phyloP scores from a whole-genome alignment of 371 early-diverging fungal species.

The Mortierella sp. region DNA sequence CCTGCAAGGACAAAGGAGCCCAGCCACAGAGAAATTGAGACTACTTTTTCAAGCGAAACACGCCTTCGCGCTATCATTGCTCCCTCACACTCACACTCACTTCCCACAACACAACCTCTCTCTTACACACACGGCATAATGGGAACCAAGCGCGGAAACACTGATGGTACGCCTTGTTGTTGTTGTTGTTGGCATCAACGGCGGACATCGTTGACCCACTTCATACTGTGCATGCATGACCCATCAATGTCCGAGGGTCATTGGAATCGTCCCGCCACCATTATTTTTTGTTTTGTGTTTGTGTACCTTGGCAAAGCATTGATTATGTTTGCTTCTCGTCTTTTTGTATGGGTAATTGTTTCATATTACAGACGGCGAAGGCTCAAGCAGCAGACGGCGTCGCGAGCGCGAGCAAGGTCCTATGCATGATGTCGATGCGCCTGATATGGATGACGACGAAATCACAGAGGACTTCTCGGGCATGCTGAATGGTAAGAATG shows the following conservation, averaged over 20 bases:
- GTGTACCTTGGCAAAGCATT: neutral
- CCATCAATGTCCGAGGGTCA: neutral
- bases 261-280: constrained; percentile 2
- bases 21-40: neutral
- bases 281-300: neutral
- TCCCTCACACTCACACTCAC: neutral
- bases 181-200: neutral
- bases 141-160: constrained; percentile 45
- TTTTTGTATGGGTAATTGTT: neutral
- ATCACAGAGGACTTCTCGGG: constrained; percentile 50
- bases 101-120: neutral
- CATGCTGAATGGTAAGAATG: constrained; percentile 42
- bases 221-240: neutral
- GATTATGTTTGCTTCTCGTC: neutral
- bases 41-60: neutral
- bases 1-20: constrained; percentile 20
- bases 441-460: constrained; percentile 41
- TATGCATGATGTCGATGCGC: constrained; percentile 41
- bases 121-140: constrained; percentile 12
- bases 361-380: neutral
- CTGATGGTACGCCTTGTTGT: constrained; percentile 31
- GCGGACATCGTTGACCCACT: neutral
- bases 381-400: constrained; percentile 33
- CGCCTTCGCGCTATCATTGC: neutral
- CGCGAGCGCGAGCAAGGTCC: constrained; percentile 53